Conservation (phyloP, 2,329 filamentous ascomycete genomes). For the Fusarium sp. region DNA sequence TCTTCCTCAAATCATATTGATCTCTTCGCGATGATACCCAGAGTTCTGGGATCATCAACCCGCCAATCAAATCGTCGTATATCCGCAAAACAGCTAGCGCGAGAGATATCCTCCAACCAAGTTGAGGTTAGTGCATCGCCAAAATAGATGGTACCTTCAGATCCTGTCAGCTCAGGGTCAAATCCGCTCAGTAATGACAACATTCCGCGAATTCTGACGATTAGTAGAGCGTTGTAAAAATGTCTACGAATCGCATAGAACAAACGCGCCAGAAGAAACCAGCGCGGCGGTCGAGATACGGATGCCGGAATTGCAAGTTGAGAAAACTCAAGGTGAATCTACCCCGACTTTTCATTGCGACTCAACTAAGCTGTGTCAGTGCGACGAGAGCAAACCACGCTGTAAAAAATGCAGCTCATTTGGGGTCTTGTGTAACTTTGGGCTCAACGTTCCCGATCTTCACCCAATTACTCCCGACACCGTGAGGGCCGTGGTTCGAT, state of each 20-base stretch:
- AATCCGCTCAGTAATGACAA: not conserved
- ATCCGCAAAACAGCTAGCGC: slow-evolving; percentile 43
- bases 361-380: slow-evolving; percentile 44
- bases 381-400: slow-evolving; percentile 56
- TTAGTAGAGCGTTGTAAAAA: not conserved
- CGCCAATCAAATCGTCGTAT: slow-evolving; percentile 42
- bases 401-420: slow-evolving; percentile 55
- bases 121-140: slow-evolving; percentile 25
- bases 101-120: not conserved
- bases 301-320: slow-evolving; percentile 62
- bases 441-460: slow-evolving; percentile 48
- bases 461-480: slow-evolving; percentile 45
- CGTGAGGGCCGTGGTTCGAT: slow-evolving; percentile 13
- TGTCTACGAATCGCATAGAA: not conserved
- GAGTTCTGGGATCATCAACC: not conserved
- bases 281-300: slow-evolving; percentile 52
- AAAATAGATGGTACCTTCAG: not conserved
- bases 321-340: slow-evolving; percentile 56
- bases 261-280: not conserved
- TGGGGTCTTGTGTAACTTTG: slow-evolving; percentile 57
- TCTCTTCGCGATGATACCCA: not conserved
- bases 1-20: not conserved
- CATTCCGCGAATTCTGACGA: not conserved
- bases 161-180: not conserved
- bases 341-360: not conserved